Conservation (phyloP, 257 asterid genomes). For the Solanum pinnatisectum region DNA sequence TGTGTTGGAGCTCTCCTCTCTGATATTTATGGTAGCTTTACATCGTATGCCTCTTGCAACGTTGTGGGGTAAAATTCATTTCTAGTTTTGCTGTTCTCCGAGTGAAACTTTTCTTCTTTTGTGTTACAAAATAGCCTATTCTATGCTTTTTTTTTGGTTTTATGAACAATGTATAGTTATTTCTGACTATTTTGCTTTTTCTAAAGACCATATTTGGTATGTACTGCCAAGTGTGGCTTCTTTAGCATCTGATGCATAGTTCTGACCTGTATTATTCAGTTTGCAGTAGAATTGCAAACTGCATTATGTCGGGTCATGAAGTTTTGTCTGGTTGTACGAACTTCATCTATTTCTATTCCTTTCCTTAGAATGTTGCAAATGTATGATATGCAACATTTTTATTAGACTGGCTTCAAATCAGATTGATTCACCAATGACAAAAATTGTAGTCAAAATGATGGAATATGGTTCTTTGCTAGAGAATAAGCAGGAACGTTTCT, state of each 20-base stretch:
- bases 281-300: neutral
- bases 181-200: neutral
- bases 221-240: neutral
- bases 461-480: neutral
- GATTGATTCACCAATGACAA: neutral
- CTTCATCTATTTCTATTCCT: neutral
- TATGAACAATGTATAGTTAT: neutral
- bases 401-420: neutral
- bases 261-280: neutral
- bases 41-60: neutral
- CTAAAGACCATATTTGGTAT: neutral
- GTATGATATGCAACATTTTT: neutral
- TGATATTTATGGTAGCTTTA: neutral
- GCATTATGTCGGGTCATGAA: neutral
- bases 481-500: neutral
- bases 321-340: neutral
- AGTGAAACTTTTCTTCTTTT: neutral
- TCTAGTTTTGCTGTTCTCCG: neutral
- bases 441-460: neutral
- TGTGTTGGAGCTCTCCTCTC: neutral
- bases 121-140: neutral
- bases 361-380: neutral
- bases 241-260: neutral
- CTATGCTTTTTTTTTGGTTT: neutral
- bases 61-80: neutral